Evolutionary conservation across 306 rosid species (phyloP).

Genomic region (Pyrus communis): DNA sequence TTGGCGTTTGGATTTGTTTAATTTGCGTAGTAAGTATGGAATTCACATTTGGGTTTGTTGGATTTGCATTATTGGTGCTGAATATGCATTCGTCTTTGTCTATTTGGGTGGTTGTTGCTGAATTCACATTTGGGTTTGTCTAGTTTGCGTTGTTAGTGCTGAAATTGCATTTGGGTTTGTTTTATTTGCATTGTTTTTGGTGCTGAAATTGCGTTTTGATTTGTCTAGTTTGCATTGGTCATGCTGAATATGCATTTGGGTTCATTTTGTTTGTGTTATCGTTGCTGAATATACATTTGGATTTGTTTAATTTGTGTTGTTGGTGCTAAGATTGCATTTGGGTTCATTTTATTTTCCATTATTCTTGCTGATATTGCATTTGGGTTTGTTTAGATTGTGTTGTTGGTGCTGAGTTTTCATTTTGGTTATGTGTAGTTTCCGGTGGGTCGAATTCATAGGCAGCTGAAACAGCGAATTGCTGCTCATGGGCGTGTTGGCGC

Average conservation of each 20-base stretch:
- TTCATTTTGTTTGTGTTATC: too few species aligned
- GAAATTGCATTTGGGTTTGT: not conserved
- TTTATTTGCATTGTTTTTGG: not conserved
- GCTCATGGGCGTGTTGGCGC: conserved; percentile 97
- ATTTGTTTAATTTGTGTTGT: not conserved
- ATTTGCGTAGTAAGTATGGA: not conserved
- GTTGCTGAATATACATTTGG: not conserved
- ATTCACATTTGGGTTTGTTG: not conserved
- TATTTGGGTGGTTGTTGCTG: not conserved
- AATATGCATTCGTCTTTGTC: not conserved
- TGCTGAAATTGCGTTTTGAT: not conserved
- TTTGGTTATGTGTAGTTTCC: conserved; percentile 52
- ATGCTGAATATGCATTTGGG: too few species aligned
- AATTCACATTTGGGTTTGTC: not conserved
- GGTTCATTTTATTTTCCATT: conserved; percentile 29
- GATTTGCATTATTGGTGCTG: not conserved
- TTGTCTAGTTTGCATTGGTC: too few species aligned
- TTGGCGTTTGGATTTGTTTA: not conserved
- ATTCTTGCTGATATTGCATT: not conserved
- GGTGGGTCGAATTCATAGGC: conserved; percentile 92
- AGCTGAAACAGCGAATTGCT: conserved; percentile 64
- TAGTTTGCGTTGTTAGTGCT: conserved; percentile 28
- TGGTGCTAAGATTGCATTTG: not conserved
- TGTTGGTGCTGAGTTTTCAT: not conserved
- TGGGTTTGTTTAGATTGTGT: not conserved